Percentiles rank a stretch among this genome's conserved stretches.
Conservation (phyloP, 2,329 filamentous ascomycete species). For the Trichoderma endophyticum region DNA sequence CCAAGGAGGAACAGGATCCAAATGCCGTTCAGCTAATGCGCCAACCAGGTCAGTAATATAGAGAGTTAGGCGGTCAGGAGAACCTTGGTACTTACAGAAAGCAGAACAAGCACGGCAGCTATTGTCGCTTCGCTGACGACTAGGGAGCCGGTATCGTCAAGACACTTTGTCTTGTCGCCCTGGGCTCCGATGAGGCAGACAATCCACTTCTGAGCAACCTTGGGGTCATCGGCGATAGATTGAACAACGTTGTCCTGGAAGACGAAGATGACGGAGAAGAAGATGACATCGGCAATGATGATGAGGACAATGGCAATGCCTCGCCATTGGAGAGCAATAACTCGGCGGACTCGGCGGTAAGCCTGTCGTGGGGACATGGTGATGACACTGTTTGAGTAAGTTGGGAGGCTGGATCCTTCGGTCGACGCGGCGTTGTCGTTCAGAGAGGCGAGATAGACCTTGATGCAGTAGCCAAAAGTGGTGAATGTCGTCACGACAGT, state of each 20-base stretch:
- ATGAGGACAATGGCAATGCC: slow-evolving; percentile 86
- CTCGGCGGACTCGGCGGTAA: slow-evolving; percentile 79
- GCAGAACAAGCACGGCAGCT: slow-evolving; percentile 74
- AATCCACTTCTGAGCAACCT: slow-evolving; percentile 63
- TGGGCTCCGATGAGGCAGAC: slow-evolving; percentile 59
- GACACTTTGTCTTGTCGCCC: slow-evolving; percentile 63
- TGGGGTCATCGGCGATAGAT: slow-evolving; percentile 52
- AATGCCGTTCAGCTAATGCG: slow-evolving; percentile 68
- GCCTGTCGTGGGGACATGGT: slow-evolving; percentile 81
- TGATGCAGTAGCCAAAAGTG: slow-evolving; percentile 90
- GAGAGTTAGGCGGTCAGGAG: neutral
- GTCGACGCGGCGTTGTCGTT: slow-evolving; percentile 69
- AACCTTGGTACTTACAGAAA: slow-evolving; percentile 60
- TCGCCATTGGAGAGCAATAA: slow-evolving; percentile 90
- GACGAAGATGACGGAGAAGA: slow-evolving; percentile 89
- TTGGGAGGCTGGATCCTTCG: slow-evolving; percentile 66
- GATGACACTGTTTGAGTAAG: slow-evolving; percentile 69
- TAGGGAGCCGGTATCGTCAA: slow-evolving; percentile 55
- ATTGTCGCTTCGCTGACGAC: slow-evolving; percentile 75
- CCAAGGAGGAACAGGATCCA: slow-evolving; percentile 81
- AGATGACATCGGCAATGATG: slow-evolving; percentile 87
- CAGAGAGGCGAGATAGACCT: slow-evolving; percentile 85
- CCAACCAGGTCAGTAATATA: slow-evolving; percentile 26
- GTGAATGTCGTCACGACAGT: slow-evolving; percentile 78
- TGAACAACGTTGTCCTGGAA: slow-evolving; percentile 74